Base-by-base conservation (phyloP, 2,329 filamentous ascomycete genomes). In the Cryphonectria carpinicola region DNA sequence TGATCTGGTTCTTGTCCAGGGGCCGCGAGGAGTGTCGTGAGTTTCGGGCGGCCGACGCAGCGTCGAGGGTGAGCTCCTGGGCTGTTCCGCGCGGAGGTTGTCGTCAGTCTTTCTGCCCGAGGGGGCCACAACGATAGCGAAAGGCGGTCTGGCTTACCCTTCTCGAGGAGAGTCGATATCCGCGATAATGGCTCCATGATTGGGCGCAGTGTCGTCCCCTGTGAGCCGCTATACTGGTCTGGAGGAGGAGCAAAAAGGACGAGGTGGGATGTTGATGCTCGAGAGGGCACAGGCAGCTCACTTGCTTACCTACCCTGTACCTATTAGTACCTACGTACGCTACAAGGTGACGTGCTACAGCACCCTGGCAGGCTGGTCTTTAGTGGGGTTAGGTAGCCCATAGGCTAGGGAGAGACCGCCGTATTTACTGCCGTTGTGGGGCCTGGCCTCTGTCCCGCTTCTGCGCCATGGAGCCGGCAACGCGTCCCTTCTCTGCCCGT, bases 61-160 rank as follows among this genome's bases (percentile, higher is more conserved):
- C 96, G 87, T 99, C 96, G 82, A 99, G 90, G 70, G 96, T 99
- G 79, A 99, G 91, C 83, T 98, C 96, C 82, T 96, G 92, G 79
- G 96, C 96, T 97, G 83, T 61, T 3, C 67, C 66, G 65, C 41
- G 69, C 67, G 7, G 66, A 65, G 72, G n/a, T 13, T 39, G 60
- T 62, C 66, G 69, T 72, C 65, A 65, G 66, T 71, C 61, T 67
- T 49, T n/a, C 46, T 70, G 70, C 43, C 66, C 35, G 60, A 67
- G 66, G 28, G 52, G 43, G 37, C 64, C 39, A 25, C 13, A 10
- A 13, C 7, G 32, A n/a, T 37, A 17, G 17, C 46, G 11, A 32
- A 2, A 60, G 10, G n/a, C 10, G n/a, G 35, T 35, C 17, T 14
- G 58, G 76, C 88, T 78, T 87, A 97, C 95, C 94, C 83, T 93